Evolutionary conservation across 2,329 filamentous ascomycete species (phyloP), one percentile per base, ranked within the genome.

Genomic region (Sporothrix curviconia): DNA sequence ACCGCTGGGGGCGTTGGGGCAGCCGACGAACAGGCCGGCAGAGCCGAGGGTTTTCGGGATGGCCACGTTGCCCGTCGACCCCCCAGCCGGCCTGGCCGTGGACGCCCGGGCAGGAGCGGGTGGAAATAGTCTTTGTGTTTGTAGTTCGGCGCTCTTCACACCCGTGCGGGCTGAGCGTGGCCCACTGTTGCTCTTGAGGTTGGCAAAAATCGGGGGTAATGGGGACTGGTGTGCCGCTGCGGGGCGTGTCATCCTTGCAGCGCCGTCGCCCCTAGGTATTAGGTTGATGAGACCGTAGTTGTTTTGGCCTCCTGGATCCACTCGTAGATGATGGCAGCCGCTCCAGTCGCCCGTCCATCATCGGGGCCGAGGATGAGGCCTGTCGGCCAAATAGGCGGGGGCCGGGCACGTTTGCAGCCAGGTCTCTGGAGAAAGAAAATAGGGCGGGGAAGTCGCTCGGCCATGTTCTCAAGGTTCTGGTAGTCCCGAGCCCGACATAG

Each of bases 381-480:
- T 94, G 89, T 67, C 95, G 87, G 24, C 77, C 76, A 67, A 88
- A 90, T 1, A 77, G 73, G 43, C 87, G 80, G 0, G 85, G 84
- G 1, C 74, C 72, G 1, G 78, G 76, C 6, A 75, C 78, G 68
- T 89, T n/a, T 92, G 78, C 90, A 95, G 59, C 90, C 90, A 3
- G n/a, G 89, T 94, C 72, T 95, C 90, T n/a, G 34, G 89, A 92
- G 73, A 95, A 90, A 77, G 91, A 92, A 65, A 94, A 90, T 19
- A 89, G 90, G n/a, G 95, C 83, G 47, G 84, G 86, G 71, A 90
- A 92, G 65, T 82, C 72, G 37, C n/a, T 79, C 78, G 6, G 87
- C 84, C 62, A 87, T 84, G 55, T 77, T 70, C 69, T 90, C 79
- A 28, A 95, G 81, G 61, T 77, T 76, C 47, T 76, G 67, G 72